phyloP scores from a whole-genome alignment of 768 basidiomycete genomes.

The Trametes sanguinea region DNA sequence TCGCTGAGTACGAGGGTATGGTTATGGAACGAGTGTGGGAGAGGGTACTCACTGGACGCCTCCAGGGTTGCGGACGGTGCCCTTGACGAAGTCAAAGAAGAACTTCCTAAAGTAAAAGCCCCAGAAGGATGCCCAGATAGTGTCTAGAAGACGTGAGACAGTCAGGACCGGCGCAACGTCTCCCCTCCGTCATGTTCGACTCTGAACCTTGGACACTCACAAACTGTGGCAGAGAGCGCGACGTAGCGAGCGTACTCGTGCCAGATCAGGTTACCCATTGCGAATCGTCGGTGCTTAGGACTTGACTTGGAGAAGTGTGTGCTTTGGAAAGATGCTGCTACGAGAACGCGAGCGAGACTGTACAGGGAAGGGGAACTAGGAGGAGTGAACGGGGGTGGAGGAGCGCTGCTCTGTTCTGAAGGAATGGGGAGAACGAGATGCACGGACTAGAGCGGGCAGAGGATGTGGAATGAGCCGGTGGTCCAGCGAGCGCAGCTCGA shows the following conservation, averaged over 20 bases:
- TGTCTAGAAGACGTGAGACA: slow-evolving; percentile 48
- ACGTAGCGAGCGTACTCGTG: slow-evolving; percentile 73
- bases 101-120: slow-evolving; percentile 88
- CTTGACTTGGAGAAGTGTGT: background rate
- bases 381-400: slow-evolving; percentile 13
- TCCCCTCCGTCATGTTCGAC: slow-evolving; percentile 7
- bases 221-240: slow-evolving; percentile 67
- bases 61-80: slow-evolving; percentile 74
- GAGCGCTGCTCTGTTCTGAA: slow-evolving; percentile 26
- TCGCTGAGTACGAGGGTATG: slow-evolving; percentile 9
- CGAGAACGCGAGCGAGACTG: slow-evolving; percentile 21
- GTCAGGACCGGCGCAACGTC: slow-evolving; percentile 2
- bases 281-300: slow-evolving; percentile 4
- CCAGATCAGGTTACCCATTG: slow-evolving; percentile 84
- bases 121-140: slow-evolving; percentile 80
- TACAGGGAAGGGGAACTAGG: slow-evolving; percentile 15
- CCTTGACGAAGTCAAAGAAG: slow-evolving; percentile 95
- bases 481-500: slow-evolving; percentile 45
- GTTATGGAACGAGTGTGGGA: slow-evolving; percentile 1
- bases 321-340: slow-evolving; percentile 12
- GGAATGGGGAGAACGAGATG: slow-evolving; percentile 31
- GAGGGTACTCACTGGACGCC: slow-evolving; percentile 66
- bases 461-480: slow-evolving; percentile 29
- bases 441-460: slow-evolving; percentile 35
- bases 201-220: slow-evolving; percentile 47